These are phyloP conservation scores for Geotrichum cucujoidarum DNA, from an alignment of 1,139 yeast genomes.

Conservation along the genomic window DNA sequence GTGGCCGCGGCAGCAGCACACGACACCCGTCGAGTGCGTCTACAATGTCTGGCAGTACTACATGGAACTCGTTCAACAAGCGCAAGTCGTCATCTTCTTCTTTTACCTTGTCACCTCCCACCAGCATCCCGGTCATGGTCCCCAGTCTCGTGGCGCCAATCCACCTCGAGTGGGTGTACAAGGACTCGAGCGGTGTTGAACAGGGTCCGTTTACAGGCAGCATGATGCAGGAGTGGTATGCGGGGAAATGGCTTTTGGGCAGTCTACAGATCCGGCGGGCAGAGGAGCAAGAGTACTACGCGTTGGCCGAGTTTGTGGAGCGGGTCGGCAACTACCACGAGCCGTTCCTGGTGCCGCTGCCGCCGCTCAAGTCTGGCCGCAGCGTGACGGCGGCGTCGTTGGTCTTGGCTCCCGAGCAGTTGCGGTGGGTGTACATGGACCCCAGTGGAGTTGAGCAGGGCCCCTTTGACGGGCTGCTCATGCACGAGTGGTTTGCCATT, in stretches of 20 bases:
- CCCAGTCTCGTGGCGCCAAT: slow-evolving; percentile 36
- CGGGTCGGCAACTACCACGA: slow-evolving; percentile 46
- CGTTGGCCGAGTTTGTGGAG: slow-evolving; percentile 32
- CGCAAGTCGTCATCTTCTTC: no score
- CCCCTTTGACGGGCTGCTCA: slow-evolving; percentile 65
- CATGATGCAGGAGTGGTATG: slow-evolving; percentile 75
- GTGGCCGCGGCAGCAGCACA: background rate
- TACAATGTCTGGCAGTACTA: background rate
- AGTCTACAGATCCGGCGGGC: slow-evolving; percentile 54
- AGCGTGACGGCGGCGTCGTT: slow-evolving; percentile 21
- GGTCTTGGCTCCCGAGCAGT: slow-evolving; percentile 39
- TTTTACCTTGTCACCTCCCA: no score
- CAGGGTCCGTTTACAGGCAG: slow-evolving; percentile 79
- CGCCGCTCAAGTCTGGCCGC: slow-evolving; percentile 28
- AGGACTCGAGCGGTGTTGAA: slow-evolving; percentile 62
- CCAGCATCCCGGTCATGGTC: slow-evolving; percentile 8
- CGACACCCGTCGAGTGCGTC: background rate
- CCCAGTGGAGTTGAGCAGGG: slow-evolving; percentile 71
- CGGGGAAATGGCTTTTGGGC: slow-evolving; percentile 54
- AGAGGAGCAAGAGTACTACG: slow-evolving; percentile 35
- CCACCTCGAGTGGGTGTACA: slow-evolving; percentile 61
- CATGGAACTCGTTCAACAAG: background rate
- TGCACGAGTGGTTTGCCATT: slow-evolving; percentile 73
- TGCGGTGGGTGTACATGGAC: slow-evolving; percentile 70
- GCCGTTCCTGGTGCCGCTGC: slow-evolving; percentile 60